Base-by-base conservation (phyloP, 2,329 filamentous ascomycete genomes). In the Verticillium isaacii region DNA sequence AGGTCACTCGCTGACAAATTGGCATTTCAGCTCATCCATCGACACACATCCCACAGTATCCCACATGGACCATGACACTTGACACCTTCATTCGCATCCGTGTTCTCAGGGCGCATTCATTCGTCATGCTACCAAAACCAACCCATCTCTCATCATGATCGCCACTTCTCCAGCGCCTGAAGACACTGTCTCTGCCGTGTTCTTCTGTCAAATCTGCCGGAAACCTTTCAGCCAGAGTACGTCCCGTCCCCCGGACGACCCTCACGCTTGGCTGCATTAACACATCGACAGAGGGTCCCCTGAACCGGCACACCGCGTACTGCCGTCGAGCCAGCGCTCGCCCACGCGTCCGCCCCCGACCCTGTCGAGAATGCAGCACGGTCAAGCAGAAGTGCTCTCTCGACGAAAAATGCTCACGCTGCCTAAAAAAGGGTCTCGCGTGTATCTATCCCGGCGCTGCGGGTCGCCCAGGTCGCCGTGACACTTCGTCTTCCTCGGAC, bases 311-410 rank as follows among this genome's bases (percentile, higher is more conserved):
- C 23, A 32, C 50, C 17, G 34, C 61, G 3, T 64, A 64, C 39
- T 64, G 62, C 52, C 55, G 58, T 5, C 61, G 58, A 9, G 19
- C 58, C 32, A 41, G 37, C 9, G 55, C 39, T 17, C 57, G 59
- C 23, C 63, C 59, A 9, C 59, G 39, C 3, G n/a, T 58, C 15
- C 59, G 63, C 4, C 61, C 61, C 11, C 61, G 57, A 37, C 59
- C 63, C 15, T 64, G 63, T 9, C 57, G 29, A 23, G 61, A 61
- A 55, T 64, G 63, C 57, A 63, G 56, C 17, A 41, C 32, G n/a
- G 58, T 61, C 5, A 64, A 63, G n/a, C 58, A 45, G 29, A 64
- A 64, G 17, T 64, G 63, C 34, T 61, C 39, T 36, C 57, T 64
- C 3, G 41, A 63, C 8, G 19, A 39, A 14, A 29, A 36, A 12